phyloP scores from a whole-genome alignment of 2,329 filamentous ascomycete genomes.

The Penicillium glabrum region DNA sequence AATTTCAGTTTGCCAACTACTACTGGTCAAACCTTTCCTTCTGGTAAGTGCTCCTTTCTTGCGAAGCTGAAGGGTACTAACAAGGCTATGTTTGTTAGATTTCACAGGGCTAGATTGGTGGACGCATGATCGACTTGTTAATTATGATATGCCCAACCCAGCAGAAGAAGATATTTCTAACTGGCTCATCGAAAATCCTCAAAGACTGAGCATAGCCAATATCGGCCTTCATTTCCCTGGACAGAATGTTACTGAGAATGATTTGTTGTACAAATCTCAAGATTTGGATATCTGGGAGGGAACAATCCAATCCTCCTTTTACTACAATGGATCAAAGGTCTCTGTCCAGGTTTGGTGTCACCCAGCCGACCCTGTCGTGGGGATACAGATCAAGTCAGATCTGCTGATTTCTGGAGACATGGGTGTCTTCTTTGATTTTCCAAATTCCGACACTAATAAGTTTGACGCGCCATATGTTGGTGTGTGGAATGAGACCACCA shows the following conservation, averaged over 20 bases:
- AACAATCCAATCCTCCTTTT: not conserved
- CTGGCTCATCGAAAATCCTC: conserved; percentile 57
- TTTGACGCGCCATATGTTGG: conserved; percentile 58
- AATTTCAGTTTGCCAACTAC: conserved; percentile 45
- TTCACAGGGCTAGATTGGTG: conserved; percentile 47
- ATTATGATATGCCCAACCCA: conserved; percentile 46
- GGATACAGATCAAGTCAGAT: conserved; percentile 36
- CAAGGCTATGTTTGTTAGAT: conserved; percentile 6
- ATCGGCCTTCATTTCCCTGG: conserved; percentile 50
- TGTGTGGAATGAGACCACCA: conserved; percentile 46
- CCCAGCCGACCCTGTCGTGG: not conserved
- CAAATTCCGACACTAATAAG: conserved; percentile 50
- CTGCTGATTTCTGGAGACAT: conserved; percentile 41
- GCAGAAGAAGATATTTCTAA: conserved; percentile 46
- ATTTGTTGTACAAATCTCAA: conserved; percentile 23
- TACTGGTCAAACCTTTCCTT: conserved; percentile 29
- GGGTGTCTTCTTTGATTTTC: conserved; percentile 55
- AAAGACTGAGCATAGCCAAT: conserved; percentile 52
- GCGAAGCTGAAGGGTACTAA: not conserved
- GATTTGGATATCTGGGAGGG: conserved; percentile 6
- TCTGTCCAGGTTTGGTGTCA: conserved; percentile 4
- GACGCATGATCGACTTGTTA: conserved; percentile 46
- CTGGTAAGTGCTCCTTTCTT: conserved; percentile 11
- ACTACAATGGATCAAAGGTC: conserved; percentile 2
- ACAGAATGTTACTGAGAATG: conserved; percentile 41